phyloP scores from a whole-genome alignment of 257 asterid genomes.

The Solanum rostratum region DNA sequence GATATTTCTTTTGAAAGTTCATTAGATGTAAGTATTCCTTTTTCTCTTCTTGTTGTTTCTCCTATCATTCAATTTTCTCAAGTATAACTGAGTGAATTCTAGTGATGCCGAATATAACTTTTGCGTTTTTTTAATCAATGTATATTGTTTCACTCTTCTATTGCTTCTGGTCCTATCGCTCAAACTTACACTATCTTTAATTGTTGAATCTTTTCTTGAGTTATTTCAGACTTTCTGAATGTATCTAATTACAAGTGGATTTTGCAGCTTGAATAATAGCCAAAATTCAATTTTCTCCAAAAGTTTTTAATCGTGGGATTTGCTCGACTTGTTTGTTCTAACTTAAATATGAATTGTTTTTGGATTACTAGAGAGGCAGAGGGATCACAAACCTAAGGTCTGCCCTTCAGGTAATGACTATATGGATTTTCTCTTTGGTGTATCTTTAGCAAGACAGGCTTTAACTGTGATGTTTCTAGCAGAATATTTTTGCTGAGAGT shows the following conservation, averaged over 20 bases:
- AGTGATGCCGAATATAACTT: neutral
- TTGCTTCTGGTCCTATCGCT: neutral
- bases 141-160: neutral
- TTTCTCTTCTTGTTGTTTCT: neutral
- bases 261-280: neutral
- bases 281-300: neutral
- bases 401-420: conserved; percentile 57
- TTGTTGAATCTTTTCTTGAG: neutral
- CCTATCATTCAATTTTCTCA: neutral
- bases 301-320: neutral
- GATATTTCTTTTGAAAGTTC: conserved; percentile 68
- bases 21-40: conserved; percentile 61
- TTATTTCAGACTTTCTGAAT: neutral
- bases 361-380: conserved; percentile 65
- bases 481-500: conserved; percentile 83
- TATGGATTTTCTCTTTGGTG: neutral
- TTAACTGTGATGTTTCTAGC: conserved; percentile 12
- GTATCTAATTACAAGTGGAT: neutral
- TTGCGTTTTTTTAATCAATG: neutral
- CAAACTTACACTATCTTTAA: neutral
- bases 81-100: neutral
- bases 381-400: conserved; percentile 83
- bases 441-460: neutral
- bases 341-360: neutral
- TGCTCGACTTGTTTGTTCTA: neutral